A percentile compares a stretch with the other conserved stretches of the same genome.
These are phyloP conservation scores for Diutina rugosa DNA, from an alignment of 1,139 yeast genomes.

Conservation along the genomic window DNA sequence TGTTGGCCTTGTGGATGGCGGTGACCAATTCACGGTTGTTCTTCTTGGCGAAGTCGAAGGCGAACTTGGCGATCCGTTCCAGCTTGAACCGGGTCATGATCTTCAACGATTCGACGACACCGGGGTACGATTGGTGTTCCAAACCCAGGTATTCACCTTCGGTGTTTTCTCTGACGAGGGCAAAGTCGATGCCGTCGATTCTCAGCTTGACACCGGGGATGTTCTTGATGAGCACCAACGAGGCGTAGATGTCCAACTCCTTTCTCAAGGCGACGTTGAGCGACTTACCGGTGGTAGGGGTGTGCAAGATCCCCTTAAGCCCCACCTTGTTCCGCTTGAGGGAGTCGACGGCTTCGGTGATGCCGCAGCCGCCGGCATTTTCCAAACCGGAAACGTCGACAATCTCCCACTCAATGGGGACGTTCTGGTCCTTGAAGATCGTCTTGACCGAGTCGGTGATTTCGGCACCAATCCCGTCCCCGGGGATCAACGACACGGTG, in stretches of 20 bases:
- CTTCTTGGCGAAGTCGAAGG: slow-evolving; percentile 88
- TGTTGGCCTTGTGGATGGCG: slow-evolving; percentile 98
- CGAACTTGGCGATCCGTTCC: slow-evolving; percentile 95
- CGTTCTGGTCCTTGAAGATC: slow-evolving; percentile 72
- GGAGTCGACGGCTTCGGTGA: slow-evolving; percentile 81
- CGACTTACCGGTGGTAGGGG: slow-evolving; percentile 59
- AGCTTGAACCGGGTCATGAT: slow-evolving; percentile 90
- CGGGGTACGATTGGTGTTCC: slow-evolving; percentile 96
- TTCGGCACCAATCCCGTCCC: slow-evolving; percentile 97
- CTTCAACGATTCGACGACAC: slow-evolving; percentile 94
- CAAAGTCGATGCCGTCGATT: slow-evolving; percentile 80
- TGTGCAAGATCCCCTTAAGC: slow-evolving; percentile 88
- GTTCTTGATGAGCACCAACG: slow-evolving; percentile 84
- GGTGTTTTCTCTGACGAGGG: slow-evolving; percentile 88
- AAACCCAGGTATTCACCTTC: slow-evolving; percentile 99
- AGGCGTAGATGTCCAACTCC: slow-evolving; percentile 91
- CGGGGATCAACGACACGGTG: slow-evolving; percentile 88
- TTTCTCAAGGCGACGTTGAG: slow-evolving; percentile 94
- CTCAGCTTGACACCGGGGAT: slow-evolving; percentile 91
- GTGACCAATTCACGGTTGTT: slow-evolving; percentile 89
- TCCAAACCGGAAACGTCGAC: slow-evolving; percentile 78
- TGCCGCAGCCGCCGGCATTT: slow-evolving; percentile 44
- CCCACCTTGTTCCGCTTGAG: slow-evolving; percentile 95
- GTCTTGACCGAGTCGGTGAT: slow-evolving; percentile 88
- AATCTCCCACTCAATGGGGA: slow-evolving; percentile 93